phyloP scores from a whole-genome alignment of 768 basidiomycete genomes.

The Heimioporus sp. region DNA sequence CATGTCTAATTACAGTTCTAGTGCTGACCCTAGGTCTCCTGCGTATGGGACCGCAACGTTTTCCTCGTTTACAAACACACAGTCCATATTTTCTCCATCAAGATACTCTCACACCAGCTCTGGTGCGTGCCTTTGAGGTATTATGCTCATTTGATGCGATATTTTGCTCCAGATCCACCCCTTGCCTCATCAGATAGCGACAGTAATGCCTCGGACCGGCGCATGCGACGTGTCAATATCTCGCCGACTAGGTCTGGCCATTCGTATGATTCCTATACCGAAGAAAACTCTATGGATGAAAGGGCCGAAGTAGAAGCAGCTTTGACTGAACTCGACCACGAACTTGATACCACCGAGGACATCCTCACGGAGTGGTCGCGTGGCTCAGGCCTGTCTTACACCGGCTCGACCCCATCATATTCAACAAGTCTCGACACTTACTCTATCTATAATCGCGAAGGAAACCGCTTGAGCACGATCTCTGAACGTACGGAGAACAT shows the following conservation, averaged over 20 bases:
- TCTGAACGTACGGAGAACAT: slow-evolving; percentile 75
- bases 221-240: slow-evolving; percentile 52
- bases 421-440: slow-evolving; percentile 39
- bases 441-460: slow-evolving; percentile 38
- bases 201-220: slow-evolving; percentile 43
- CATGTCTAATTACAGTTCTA: slow-evolving; percentile 40
- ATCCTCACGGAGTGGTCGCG: slow-evolving; percentile 67
- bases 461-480: slow-evolving; percentile 66
- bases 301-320: slow-evolving; percentile 63
- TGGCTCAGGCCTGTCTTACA: slow-evolving; percentile 34
- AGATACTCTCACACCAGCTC: slow-evolving; percentile 56
- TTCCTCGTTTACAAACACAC: slow-evolving; percentile 49
- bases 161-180: slow-evolving; percentile 37
- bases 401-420: slow-evolving; percentile 32
- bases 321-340: slow-evolving; percentile 64
- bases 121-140: slow-evolving; percentile 37
- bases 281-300: slow-evolving; percentile 47
- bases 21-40: slow-evolving; percentile 56
- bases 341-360: slow-evolving; percentile 64
- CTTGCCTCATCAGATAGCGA: slow-evolving; percentile 47
- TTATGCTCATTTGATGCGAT: slow-evolving; percentile 2
- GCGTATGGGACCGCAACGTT: slow-evolving; percentile 59
- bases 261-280: slow-evolving; percentile 55
- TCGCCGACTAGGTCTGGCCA: slow-evolving; percentile 47
- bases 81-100: slow-evolving; percentile 58